Evolutionary conservation across 495 filamentous ascomycete species (phyloP), one percentile per base, ranked within the genome.

Genomic region (Oleoguttula mirabilis): DNA sequence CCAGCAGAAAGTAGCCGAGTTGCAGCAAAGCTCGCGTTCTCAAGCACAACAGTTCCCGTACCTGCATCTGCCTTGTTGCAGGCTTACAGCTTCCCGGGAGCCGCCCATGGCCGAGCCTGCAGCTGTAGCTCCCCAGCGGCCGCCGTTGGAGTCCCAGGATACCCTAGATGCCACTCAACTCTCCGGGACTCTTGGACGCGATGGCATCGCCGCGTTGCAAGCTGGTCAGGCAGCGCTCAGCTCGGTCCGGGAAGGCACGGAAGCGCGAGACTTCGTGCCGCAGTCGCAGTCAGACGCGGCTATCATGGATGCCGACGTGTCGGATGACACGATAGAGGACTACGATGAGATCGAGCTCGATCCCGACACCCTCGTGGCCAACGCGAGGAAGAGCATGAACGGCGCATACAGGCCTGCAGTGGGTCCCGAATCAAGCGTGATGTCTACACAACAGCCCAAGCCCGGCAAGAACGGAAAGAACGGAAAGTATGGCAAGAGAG

Each of bases 341-440:
- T 52, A 55, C 39, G 55, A 55, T 21, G 37, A 49, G 2, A n/a
- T 52, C 19, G 30, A 50, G 24, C 24, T 45, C 16, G 55, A 58
- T 22, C 55, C 52, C 3, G 44, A 52, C 38, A 54, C 49, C 4
- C 30, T 55, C 8, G 32, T 52, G 4, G 35, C 35, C 1, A 52
- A 47, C 43, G 32, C 38, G 16, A 24, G 50, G 15, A 43, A 38
- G 36, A 53, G 39, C 27, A 28, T 53, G 16, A 39, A 45, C 19
- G 21, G 30, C 15, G 25, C 16, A 1, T 24, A 19, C 14, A 10
- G 37, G 20, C 43, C 43, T 19, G 35, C 35, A 15, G n/a, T 15
- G 7, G 19, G 20, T 11, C 25, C 14, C 4, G 27, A 30, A 14
- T n/a, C n/a, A n/a, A n/a, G 25, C 25, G 25, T 28, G 7, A n/a